Base-by-base conservation (phyloP, 306 rosid species). In the Amphicarpaea edgeworthii region DNA sequence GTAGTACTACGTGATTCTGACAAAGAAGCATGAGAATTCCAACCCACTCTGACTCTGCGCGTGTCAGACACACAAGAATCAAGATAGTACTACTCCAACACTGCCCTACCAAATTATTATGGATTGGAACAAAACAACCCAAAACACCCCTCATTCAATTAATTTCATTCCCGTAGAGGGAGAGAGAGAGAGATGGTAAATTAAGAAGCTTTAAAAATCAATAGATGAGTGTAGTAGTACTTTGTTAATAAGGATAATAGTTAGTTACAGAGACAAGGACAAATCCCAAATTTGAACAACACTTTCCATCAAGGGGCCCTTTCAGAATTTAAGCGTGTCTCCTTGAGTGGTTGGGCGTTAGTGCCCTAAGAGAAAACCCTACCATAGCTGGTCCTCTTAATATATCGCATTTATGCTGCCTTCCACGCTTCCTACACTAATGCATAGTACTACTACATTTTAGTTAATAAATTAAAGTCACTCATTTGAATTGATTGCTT, bases 41-140 rank as follows among this genome's bases (percentile, higher is more conserved):
- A 40, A 59, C 41, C 65, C 65, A 59, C 3, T 23, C 20, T 26
- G 23, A 59, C 3, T 23, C 20, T 26, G 23, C 12, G 12, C 43
- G 15, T 82, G 82, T 77, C 76, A 46, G 79, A 75, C 30, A 54
- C 79, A 72, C 60, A 72, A 51, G 57, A 49, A n/a, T n/a, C n/a
- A n/a, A n/a, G n/a, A n/a, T n/a, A n/a, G n/a, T 24, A 11, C 7
- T 37, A 11, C 7, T 37, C 9, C 53, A 21, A 5, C 66, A 21
- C 9, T 80, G 55, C 55, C 83, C 46, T 32, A 53, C 68, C 68
- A 62, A 32, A 47, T 38, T 32, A 34, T 34, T 34, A 19, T 49
- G 72, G 71, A 61, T 23, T 55, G 62, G 37, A 23, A 41, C 60
- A 38, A 62, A 47, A 23, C 71, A 20, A 70, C 53, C 34, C 42